Base-by-base conservation (phyloP, 768 basidiomycete species). In the Russula sp. region DNA sequence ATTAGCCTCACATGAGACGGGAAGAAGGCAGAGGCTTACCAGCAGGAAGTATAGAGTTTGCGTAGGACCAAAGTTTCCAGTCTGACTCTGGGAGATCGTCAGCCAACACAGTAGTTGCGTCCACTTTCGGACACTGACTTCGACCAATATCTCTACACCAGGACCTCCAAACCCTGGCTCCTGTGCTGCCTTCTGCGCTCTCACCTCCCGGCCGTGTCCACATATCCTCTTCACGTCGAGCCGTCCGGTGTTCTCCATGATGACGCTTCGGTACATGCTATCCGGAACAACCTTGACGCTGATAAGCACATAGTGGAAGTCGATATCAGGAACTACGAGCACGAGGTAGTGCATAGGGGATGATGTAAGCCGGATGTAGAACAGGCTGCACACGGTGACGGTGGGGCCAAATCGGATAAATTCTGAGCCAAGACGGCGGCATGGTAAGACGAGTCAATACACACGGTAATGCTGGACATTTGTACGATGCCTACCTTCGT, bases 31-130 rank as follows among this genome's bases (percentile, higher is more conserved):
- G 50, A 42, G 6, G 70, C 77, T 68, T 66, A 93, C 93, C 91
- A 91, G 76, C 90, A 94, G 72, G 93, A 95, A 39, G 86, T 87
- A 70, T 92, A 94, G 11, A 94, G 75, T 70, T 93, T 88, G 62
- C 87, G 79, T 18, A 94, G 74, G 6, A 86, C 82, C 68, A 85
- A 85, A 0, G 86, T 86, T 57, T 89, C 86, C 27, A 96, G 73
- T 64, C 84, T 78, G 72, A 91, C 92, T 50, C 76, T 75, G 32
- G 40, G 4, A 40, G 32, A n/a, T 14, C 32, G 20, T 61, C 42
- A 55, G n/a, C 13, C 6, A 39, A 11, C 47, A 51, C 39, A 10
- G 11, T 16, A 47, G n/a, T 45, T 32, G 27, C 4, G n/a, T 22
- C 20, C 18, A n/a, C 42, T 47, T 32, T 11, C 22, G 16, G 27